Evolutionary conservation across 2,329 filamentous ascomycete genomes (phyloP).

Genomic region (Plenodomus biglobosus): DNA sequence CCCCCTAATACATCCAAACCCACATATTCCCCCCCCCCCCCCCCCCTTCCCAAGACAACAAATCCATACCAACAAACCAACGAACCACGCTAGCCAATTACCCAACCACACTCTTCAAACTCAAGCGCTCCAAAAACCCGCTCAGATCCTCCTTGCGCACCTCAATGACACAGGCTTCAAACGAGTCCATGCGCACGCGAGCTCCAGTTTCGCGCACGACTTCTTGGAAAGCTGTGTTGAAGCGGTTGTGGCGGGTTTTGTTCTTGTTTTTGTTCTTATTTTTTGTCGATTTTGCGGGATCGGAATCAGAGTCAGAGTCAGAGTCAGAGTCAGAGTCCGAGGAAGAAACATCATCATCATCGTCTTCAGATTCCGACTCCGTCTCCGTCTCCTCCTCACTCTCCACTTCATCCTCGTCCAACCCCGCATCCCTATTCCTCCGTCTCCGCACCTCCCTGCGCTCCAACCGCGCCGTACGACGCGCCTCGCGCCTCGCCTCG

Average conservation of each 20-base stretch:
- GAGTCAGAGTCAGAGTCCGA: constrained; percentile 43
- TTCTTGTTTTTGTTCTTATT: no score
- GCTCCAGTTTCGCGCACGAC: constrained; percentile 90
- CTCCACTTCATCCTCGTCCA: constrained; percentile 61
- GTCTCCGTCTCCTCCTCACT: constrained; percentile 53
- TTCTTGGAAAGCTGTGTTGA: constrained; percentile 93
- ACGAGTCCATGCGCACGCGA: constrained; percentile 88
- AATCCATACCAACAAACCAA: neutral
- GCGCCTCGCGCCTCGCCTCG: constrained; percentile 48
- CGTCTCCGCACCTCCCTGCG: constrained; percentile 54
- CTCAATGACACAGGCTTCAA: constrained; percentile 96
- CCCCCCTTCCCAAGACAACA: no score
- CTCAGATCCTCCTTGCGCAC: constrained; percentile 94
- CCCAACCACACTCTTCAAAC: constrained; percentile 81
- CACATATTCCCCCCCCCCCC: neutral
- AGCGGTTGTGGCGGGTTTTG: no score
- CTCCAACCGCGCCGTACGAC: constrained; percentile 51
- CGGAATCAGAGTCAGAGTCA: constrained; percentile 31
- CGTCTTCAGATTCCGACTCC: constrained; percentile 19
- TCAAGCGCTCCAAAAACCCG: constrained; percentile 87
- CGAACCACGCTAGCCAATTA: constrained; percentile 10
- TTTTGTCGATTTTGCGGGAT: no score
- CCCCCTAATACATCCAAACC: neutral
- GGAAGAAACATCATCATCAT: constrained; percentile 50
- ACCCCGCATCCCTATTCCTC: constrained; percentile 54